Evolutionary conservation across 176 grass and related monocot species (phyloP).

Genomic region (Carex myosuroides): DNA sequence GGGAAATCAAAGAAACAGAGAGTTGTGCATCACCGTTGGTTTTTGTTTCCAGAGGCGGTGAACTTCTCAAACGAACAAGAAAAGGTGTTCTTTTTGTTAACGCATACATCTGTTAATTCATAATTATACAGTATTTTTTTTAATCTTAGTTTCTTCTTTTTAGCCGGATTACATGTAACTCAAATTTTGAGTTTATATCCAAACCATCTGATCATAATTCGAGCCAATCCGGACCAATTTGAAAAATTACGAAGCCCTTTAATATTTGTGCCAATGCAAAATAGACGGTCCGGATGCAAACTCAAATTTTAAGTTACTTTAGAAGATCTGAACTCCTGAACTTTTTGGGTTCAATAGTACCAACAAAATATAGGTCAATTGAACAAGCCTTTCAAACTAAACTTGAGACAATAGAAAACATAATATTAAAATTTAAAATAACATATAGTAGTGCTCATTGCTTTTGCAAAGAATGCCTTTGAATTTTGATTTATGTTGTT

Average conservation of each 20-base stretch:
- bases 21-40: conserved; percentile 49
- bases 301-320: no score
- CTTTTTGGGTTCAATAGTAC: not conserved
- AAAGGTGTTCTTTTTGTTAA: conserved; percentile 33
- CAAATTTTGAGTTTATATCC: no score
- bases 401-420: not conserved
- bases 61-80: conserved; percentile 89
- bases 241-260: no score
- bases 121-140: not conserved
- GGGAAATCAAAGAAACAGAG: conserved; percentile 39
- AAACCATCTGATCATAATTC: no score
- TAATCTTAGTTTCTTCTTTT: not conserved
- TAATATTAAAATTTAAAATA: not conserved
- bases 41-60: conserved; percentile 68
- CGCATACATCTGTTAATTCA: no score
- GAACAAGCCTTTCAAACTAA: not conserved
- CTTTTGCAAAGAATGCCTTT: not conserved
- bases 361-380: not conserved
- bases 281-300: no score
- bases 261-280: no score
- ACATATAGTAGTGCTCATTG: not conserved
- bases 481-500: not conserved
- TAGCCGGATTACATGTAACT: no score
- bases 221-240: no score
- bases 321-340: not conserved